phyloP scores from a whole-genome alignment of 495 filamentous ascomycete genomes.

The Usnea hakonensis region DNA sequence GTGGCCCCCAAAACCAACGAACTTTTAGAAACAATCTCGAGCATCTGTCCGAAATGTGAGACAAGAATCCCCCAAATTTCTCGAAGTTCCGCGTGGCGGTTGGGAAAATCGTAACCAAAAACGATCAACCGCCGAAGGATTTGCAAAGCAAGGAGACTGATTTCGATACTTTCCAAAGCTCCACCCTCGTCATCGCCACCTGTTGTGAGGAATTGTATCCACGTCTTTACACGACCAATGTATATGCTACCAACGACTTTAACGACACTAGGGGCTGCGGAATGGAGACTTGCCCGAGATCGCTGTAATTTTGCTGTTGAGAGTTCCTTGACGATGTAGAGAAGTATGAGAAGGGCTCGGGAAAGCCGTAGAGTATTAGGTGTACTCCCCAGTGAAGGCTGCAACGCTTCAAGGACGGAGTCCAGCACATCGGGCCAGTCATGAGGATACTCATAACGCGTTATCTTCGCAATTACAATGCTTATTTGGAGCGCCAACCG shows the following conservation, averaged over 20 bases:
- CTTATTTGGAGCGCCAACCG: conserved; percentile 79
- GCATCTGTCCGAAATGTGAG: conserved; percentile 63
- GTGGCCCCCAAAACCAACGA: conserved; percentile 20
- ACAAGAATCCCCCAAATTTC: conserved; percentile 68
- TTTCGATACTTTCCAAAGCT: conserved; percentile 56
- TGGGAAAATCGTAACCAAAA: conserved; percentile 74
- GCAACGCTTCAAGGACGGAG: conserved; percentile 2
- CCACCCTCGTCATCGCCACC: conserved; percentile 49
- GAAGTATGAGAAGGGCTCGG: conserved; percentile 66
- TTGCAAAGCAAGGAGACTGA: conserved; percentile 71
- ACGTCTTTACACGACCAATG: conserved; percentile 59
- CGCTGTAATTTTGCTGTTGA: conserved; percentile 65
- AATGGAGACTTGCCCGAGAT: conserved; percentile 63
- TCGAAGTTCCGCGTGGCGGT: conserved; percentile 63
- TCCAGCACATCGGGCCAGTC: conserved; percentile 51
- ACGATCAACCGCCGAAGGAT: conserved; percentile 71
- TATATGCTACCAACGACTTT: conserved; percentile 71
- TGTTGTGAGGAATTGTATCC: conserved; percentile 53
- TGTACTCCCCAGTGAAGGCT: neutral
- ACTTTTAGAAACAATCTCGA: conserved; percentile 30
- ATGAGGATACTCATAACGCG: conserved; percentile 77
- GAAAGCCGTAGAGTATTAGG: conserved; percentile 9
- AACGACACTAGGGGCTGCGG: conserved; percentile 70
- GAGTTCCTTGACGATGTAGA: conserved; percentile 85
- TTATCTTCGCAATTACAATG: conserved; percentile 76